Percentiles rank a stretch among this genome's conserved stretches.
Conservation (phyloP, 1,284 basidiomycete genomes). For the Naganishia sp. region DNA sequence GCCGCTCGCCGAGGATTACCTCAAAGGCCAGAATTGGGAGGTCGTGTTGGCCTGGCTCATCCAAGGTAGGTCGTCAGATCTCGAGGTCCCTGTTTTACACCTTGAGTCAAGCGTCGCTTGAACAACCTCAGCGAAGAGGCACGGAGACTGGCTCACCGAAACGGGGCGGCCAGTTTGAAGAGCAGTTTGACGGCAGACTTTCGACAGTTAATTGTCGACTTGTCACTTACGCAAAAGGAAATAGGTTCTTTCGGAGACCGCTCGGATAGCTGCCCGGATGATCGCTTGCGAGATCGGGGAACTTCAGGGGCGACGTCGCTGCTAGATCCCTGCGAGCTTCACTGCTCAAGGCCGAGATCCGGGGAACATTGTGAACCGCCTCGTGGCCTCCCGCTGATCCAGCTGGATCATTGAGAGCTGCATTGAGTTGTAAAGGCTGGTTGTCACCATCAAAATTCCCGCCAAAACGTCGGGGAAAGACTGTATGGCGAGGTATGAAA, state of each 20-base stretch:
- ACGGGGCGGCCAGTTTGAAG: neutral
- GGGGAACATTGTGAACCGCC: too few species aligned
- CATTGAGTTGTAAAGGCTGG: neutral
- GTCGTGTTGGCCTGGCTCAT: too few species aligned
- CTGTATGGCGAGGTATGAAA: too few species aligned
- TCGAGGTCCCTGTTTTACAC: conserved; percentile 2
- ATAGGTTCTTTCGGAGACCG: conserved; percentile 5
- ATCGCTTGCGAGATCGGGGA: too few species aligned
- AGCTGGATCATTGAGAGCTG: neutral
- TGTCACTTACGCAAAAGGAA: conserved; percentile 19
- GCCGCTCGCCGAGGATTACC: too few species aligned
- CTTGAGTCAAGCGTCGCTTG: conserved; percentile 1
- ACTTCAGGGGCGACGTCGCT: too few species aligned
- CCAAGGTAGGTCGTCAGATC: too few species aligned
- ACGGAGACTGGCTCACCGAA: neutral
- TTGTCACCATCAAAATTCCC: too few species aligned
- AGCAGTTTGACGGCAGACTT: too few species aligned
- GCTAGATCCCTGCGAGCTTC: neutral
- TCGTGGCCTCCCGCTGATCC: too few species aligned
- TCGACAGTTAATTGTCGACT: neutral
- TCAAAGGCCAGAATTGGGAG: too few species aligned
- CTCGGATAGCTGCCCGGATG: neutral
- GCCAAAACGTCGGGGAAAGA: too few species aligned
- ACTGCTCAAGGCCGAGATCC: neutral
- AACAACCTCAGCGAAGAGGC: neutral